Evolutionary conservation across 345 rosid genomes (phyloP).

Genomic region (Turritis glabra): DNA sequence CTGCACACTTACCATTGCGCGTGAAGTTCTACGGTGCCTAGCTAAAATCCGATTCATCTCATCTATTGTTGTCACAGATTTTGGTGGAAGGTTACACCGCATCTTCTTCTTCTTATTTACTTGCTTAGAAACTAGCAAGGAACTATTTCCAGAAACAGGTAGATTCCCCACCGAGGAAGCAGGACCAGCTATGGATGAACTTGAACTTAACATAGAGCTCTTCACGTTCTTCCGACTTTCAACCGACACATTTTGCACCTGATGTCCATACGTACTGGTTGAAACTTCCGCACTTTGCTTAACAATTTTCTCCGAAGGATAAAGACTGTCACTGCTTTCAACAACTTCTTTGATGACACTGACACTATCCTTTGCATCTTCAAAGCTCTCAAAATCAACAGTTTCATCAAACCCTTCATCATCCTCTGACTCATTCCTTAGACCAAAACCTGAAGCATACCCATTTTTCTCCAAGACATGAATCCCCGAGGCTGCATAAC

Average conservation of each 20-base stretch:
- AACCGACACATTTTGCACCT: constrained; percentile 5
- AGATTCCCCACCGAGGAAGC: constrained; percentile 16
- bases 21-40: constrained; percentile 62
- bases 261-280: constrained; percentile 20
- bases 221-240: constrained; percentile 16
- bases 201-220: constrained; percentile 35
- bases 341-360: constrained; percentile 39
- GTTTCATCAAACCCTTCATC: constrained; percentile 36
- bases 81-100: constrained; percentile 76
- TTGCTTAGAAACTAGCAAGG: constrained; percentile 24
- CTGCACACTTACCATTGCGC: constrained; percentile 58
- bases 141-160: constrained; percentile 33
- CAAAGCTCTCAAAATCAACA: constrained; percentile 35
- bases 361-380: constrained; percentile 42
- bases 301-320: constrained; percentile 34
- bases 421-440: constrained; percentile 28
- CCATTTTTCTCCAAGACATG: constrained; percentile 35
- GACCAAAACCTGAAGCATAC: constrained; percentile 20
- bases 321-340: constrained; percentile 22
- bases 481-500: constrained; percentile 17
- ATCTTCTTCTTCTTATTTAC: constrained; percentile 46
- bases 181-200: constrained; percentile 23
- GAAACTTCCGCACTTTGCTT: constrained; percentile 26
- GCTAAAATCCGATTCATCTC: constrained; percentile 63
- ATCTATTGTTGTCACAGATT: constrained; percentile 60